Base-by-base conservation (phyloP, 1,139 yeast genomes). In the Hanseniaspora uvarum region DNA sequence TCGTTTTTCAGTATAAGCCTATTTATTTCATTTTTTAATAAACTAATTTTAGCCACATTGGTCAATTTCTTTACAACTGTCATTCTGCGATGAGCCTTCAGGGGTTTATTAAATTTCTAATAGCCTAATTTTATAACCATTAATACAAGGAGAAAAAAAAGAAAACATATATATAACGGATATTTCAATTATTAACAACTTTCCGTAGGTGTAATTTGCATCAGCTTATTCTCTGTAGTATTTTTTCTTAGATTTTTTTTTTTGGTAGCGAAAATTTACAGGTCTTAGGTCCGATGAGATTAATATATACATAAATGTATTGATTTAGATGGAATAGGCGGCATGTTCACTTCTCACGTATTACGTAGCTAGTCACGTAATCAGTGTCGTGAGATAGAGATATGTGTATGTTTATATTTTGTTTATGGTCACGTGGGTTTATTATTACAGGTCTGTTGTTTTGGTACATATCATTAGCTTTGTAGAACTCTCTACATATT, bases 361-460 rank as follows among this genome's bases (percentile, higher is more conserved):
- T 16, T 8, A 53, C 18, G 39, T 48, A 49, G 21, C 46, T 44
- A 3, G 52, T 36, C 1, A 53, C 39, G n/a, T 53, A 53, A n/a
- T 53, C 47, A 12, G 45, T 39, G 24, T 53, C 56, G 31, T 53
- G 56, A 8, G 56, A 53, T 12, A 53, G 7, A 11, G 53, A 48
- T n/a, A 53, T 16, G 18, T 53, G 56, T 11, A 37, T 30, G 11
- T 26, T 45, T 14, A 45, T 44, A 12, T 31, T 21, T 1, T 14
- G 4, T 26, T 24, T 14, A 21, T 31, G 26, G 18, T 34, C 37
- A 3, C 11, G 3, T 11, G 24, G 16, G 10, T 21, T 30, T 21
- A 50, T 18, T 7, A 50, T n/a, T 5, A 43, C 16, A 34, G 53
- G 53, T 33, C 41, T 41, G 44, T 41, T 26, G 23, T 41, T 50